phyloP scores from a whole-genome alignment of 2,329 filamentous ascomycete species.

The Ophiobolus disseminans region DNA sequence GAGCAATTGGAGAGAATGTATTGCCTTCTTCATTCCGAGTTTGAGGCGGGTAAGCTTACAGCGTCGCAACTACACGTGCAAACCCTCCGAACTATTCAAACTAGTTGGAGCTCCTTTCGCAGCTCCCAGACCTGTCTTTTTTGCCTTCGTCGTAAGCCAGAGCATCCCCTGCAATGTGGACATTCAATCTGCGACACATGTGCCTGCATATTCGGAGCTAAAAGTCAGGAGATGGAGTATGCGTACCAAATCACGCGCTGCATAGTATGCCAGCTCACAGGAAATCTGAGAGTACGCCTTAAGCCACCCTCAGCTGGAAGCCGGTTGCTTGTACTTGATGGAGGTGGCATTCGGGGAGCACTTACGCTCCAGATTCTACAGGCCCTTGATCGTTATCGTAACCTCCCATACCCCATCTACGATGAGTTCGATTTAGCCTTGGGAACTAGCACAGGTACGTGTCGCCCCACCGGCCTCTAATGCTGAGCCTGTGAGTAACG shows the following conservation, averaged over 20 bases:
- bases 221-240: constrained; percentile 13
- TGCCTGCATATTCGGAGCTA: constrained; percentile 10
- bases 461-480: too few relatives aligned
- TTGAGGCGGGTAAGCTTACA: constrained; percentile 5
- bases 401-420: constrained; percentile 23
- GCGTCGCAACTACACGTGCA: constrained; percentile 8
- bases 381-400: constrained; percentile 11
- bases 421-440: constrained; percentile 22
- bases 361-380: constrained; percentile 19
- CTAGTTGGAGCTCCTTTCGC: constrained; percentile 12
- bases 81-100: constrained; percentile 9
- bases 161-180: constrained; percentile 17
- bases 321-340: constrained; percentile 19
- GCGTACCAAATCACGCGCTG: constrained; percentile 14
- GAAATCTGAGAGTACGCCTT: constrained; percentile 9
- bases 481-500: too few relatives aligned
- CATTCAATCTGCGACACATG: constrained; percentile 16
- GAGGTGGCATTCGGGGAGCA: constrained; percentile 16
- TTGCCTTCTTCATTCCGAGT: constrained; percentile 2
- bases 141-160: constrained; percentile 12
- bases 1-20: constrained; percentile 1
- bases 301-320: constrained; percentile 19
- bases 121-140: constrained; percentile 15
- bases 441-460: constrained; percentile 19
- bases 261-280: constrained; percentile 13